phyloP scores from a whole-genome alignment of 2,329 filamentous ascomycete species.

The Scytalidium lignicola region DNA sequence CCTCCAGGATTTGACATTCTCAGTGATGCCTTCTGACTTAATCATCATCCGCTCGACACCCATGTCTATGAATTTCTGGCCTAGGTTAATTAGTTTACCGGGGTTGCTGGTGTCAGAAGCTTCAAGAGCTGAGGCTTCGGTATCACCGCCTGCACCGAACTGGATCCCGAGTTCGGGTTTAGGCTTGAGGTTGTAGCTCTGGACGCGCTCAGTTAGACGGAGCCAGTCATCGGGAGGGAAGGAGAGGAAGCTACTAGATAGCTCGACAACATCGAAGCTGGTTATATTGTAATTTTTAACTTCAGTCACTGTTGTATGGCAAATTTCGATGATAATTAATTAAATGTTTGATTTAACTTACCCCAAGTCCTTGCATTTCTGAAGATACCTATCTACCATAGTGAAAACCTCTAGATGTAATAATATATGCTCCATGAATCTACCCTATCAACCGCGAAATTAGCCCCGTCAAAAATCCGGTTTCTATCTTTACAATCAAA shows the following conservation, averaged over 20 bases:
- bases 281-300: not conserved
- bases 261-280: slow-evolving; percentile 49
- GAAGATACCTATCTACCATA: slow-evolving; percentile 46
- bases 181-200: slow-evolving; percentile 41
- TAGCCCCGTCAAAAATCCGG: not conserved
- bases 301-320: not conserved
- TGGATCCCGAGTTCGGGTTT: slow-evolving; percentile 53
- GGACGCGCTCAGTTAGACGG: slow-evolving; percentile 40
- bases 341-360: slow-evolving; percentile 14
- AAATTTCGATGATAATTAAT: not conserved
- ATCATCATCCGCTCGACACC: slow-evolving; percentile 43
- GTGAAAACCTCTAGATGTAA: slow-evolving; percentile 38
- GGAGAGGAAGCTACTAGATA: slow-evolving; percentile 48
- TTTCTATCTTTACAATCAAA: no score
- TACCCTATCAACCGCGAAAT: slow-evolving; percentile 32
- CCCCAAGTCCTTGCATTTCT: slow-evolving; percentile 46
- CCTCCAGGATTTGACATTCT: slow-evolving; percentile 48
- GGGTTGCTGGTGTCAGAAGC: slow-evolving; percentile 10
- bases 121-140: slow-evolving; percentile 39
- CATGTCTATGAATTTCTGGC: slow-evolving; percentile 2
- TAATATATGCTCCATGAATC: slow-evolving; percentile 49
- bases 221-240: slow-evolving; percentile 49
- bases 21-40: slow-evolving; percentile 54
- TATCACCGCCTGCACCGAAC: slow-evolving; percentile 52
- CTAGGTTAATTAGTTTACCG: slow-evolving; percentile 17